Conservation (phyloP, 306 rosid species). For the Cucumis sativus region DNA sequence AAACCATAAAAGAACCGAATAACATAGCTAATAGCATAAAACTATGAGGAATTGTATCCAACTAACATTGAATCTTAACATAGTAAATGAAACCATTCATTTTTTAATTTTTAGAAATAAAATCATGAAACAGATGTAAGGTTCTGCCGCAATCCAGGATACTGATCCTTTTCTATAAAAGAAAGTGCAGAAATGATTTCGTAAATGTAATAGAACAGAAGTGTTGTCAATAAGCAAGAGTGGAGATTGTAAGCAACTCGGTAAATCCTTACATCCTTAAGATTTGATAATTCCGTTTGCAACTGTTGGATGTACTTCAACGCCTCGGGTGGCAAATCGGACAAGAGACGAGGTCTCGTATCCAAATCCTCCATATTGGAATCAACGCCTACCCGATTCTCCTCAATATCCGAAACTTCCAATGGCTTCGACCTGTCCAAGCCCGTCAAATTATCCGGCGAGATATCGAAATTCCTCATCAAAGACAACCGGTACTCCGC, state of each 20-base stretch:
- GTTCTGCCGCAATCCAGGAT: neutral
- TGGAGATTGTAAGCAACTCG: neutral
- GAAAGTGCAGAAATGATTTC: neutral
- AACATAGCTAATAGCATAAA: neutral
- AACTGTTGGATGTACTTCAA: constrained; percentile 55
- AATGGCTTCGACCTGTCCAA: constrained; percentile 10
- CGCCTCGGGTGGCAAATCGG: constrained; percentile 68
- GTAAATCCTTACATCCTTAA: constrained; percentile 42
- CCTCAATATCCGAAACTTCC: constrained; percentile 20
- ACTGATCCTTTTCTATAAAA: neutral
- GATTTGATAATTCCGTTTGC: constrained; percentile 49
- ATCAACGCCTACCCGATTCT: constrained; percentile 26
- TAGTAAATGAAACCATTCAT: neutral
- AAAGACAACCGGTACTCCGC: constrained; percentile 84
- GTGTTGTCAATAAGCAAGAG: neutral
- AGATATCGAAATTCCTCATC: constrained; percentile 66
- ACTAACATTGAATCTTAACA: neutral
- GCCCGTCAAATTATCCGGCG: constrained; percentile 15
- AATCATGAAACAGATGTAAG: too few relatives aligned
- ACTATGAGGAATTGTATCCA: neutral
- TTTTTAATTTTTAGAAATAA: neutral
- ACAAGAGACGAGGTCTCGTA: constrained; percentile 27
- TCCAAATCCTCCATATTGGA: constrained; percentile 24
- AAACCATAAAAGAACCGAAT: neutral
- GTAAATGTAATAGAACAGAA: neutral